Percentiles rank a stretch among this genome's conserved stretches.
Conservation (phyloP, 768 basidiomycete genomes). For the Tulasnella sp. region DNA sequence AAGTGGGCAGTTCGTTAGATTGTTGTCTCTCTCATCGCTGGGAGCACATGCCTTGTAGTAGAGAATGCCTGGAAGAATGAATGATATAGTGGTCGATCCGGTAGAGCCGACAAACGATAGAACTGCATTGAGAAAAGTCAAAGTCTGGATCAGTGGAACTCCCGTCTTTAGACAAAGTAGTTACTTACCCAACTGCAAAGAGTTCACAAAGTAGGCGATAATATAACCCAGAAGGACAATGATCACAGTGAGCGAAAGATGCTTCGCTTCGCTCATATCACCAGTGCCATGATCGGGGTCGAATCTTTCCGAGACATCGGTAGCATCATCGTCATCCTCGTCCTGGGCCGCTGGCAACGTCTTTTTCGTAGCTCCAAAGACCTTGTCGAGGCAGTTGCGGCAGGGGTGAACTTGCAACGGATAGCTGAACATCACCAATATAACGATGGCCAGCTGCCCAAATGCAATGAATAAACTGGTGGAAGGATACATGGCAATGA, state of each 20-base stretch:
- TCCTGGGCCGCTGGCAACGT: slow-evolving; percentile 31
- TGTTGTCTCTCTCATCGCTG: background rate
- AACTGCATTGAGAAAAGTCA: slow-evolving; percentile 42
- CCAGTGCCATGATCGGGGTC: slow-evolving; percentile 38
- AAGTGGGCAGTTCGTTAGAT: background rate
- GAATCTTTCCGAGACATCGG: slow-evolving; percentile 37
- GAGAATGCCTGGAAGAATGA: slow-evolving; percentile 88
- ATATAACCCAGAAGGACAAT: slow-evolving; percentile 60
- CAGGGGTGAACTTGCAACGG: slow-evolving; percentile 93
- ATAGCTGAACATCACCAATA: slow-evolving; percentile 86
- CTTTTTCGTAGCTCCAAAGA: slow-evolving; percentile 39
- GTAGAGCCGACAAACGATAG: slow-evolving; percentile 95
- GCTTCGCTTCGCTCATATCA: slow-evolving; percentile 63
- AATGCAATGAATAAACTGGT: slow-evolving; percentile 88
- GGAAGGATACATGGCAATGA: slow-evolving; percentile 89
- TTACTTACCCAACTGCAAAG: slow-evolving; percentile 63
- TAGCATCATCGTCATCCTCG: slow-evolving; percentile 42
- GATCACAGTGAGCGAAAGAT: slow-evolving; percentile 56
- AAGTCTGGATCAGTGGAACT: background rate
- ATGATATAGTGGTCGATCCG: slow-evolving; percentile 93
- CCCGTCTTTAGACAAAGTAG: background rate
- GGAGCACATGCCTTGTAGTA: slow-evolving; percentile 73
- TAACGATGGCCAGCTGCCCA: slow-evolving; percentile 86
- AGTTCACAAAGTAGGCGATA: slow-evolving; percentile 69
- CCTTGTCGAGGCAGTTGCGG: slow-evolving; percentile 83